These are phyloP conservation scores for Nakataea oryzae DNA, from an alignment of 2,329 filamentous ascomycete species.

Conservation along the genomic window DNA sequence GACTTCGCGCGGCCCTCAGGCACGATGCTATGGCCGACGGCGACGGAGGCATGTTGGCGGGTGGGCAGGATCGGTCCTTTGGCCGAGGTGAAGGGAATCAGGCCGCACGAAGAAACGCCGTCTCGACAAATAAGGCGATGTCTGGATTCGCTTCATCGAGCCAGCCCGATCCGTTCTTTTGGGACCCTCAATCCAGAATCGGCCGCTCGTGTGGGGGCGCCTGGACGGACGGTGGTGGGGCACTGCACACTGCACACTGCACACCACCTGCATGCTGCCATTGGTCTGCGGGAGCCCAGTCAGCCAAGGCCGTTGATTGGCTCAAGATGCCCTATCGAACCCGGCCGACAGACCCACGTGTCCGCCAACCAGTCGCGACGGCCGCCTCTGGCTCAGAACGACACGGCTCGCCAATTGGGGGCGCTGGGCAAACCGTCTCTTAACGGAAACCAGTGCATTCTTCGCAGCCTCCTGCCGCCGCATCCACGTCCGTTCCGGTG, in stretches of 20 bases:
- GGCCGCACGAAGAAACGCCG: not conserved
- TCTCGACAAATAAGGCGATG: no score
- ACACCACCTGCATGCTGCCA: no score
- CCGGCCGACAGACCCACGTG: not conserved
- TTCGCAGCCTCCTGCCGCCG: not conserved
- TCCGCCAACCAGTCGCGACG: not conserved
- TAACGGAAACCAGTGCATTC: not conserved
- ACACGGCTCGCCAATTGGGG: no score
- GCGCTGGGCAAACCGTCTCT: not conserved
- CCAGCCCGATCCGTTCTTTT: no score
- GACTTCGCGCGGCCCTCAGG: not conserved
- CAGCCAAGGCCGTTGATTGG: not conserved
- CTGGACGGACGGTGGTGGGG: no score
- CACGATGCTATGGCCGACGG: not conserved
- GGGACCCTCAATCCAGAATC: no score
- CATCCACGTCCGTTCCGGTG: not conserved
- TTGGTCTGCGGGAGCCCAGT: no score
- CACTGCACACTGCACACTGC: no score
- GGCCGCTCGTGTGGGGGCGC: not conserved
- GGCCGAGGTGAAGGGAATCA: not conserved
- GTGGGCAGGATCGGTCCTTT: no score
- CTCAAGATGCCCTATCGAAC: not conserved
- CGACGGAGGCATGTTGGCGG: not conserved
- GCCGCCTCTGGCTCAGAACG: no score
- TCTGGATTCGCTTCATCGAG: not conserved